phyloP scores from a whole-genome alignment of 371 early-diverging fungal genomes.

The Zopfochytrium polystomum region DNA sequence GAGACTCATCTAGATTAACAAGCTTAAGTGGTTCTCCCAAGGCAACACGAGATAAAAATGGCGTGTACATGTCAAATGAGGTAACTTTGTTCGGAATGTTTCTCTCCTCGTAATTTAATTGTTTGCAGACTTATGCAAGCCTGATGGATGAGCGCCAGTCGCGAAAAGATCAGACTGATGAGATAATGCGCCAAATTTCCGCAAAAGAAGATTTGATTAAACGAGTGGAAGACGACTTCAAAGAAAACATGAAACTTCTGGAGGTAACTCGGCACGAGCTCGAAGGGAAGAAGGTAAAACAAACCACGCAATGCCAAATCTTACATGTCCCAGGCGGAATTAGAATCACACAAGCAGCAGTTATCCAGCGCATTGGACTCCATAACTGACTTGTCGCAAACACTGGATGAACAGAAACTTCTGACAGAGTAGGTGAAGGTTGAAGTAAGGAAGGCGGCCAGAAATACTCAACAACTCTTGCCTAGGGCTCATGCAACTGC shows the following conservation, averaged over 20 bases:
- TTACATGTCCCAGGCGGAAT: conserved; percentile 27
- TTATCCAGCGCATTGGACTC: conserved; percentile 30
- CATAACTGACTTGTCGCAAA: conserved; percentile 32
- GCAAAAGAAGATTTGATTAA: conserved; percentile 42
- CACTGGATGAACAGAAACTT: conserved; percentile 21
- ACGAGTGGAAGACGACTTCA: conserved; percentile 43
- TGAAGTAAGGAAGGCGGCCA: not conserved
- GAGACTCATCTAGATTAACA: conserved; percentile 7
- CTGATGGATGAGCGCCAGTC: conserved; percentile 56
- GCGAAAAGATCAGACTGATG: conserved; percentile 57
- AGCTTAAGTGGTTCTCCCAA: conserved; percentile 17
- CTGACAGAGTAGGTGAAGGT: conserved; percentile 28
- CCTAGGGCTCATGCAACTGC: conserved; percentile 52
- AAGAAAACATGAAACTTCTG: conserved; percentile 46
- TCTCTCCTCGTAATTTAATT: not conserved
- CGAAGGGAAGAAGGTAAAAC: conserved; percentile 26
- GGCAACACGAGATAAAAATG: conserved; percentile 71
- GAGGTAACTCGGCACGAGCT: conserved; percentile 40
- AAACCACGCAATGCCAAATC: not conserved
- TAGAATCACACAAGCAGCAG: conserved; percentile 33
- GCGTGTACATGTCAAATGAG: conserved; percentile 66
- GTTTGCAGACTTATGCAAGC: conserved; percentile 44
- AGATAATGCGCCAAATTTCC: conserved; percentile 46
- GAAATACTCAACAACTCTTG: no score
- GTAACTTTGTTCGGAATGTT: conserved; percentile 18